phyloP scores from a whole-genome alignment of 352 stramenopile genomes.

The Globisporangium nunn region DNA sequence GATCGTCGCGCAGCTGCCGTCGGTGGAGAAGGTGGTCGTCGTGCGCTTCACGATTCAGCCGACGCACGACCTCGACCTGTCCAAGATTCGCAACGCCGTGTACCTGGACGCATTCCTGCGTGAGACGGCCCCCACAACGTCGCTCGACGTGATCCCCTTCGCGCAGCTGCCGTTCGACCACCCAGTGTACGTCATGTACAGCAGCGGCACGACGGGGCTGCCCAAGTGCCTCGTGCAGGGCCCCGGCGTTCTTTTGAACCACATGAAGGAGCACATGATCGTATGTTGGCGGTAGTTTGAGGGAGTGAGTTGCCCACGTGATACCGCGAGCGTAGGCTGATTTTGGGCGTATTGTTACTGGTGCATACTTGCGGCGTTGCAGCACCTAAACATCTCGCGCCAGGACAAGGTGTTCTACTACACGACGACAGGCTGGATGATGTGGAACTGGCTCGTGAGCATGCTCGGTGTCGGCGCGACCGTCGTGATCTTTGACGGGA shows the following conservation, averaged over 20 bases:
- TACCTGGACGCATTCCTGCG: slow-evolving; percentile 54
- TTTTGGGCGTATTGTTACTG: neutral
- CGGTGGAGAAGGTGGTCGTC: slow-evolving; percentile 52
- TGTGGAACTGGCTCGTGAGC: slow-evolving; percentile 86
- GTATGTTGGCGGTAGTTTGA: slow-evolving; percentile 18
- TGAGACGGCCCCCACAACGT: slow-evolving; percentile 13
- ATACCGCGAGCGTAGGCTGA: too few species aligned
- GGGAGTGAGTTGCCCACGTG: neutral
- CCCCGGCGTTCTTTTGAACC: slow-evolving; percentile 64
- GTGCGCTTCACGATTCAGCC: slow-evolving; percentile 53
- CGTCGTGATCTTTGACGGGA: slow-evolving; percentile 74
- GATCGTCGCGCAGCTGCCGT: slow-evolving; percentile 58
- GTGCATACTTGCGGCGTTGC: neutral
- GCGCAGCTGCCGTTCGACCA: slow-evolving; percentile 79
- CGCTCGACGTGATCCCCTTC: slow-evolving; percentile 42
- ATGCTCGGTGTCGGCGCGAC: slow-evolving; percentile 60
- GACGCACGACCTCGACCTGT: slow-evolving; percentile 53
- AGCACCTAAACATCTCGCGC: slow-evolving; percentile 62
- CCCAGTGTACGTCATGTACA: slow-evolving; percentile 87
- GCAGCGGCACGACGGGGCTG: slow-evolving; percentile 76
- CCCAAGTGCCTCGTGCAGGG: slow-evolving; percentile 86
- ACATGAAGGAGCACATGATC: slow-evolving; percentile 76
- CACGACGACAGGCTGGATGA: slow-evolving; percentile 83
- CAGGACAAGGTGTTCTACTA: slow-evolving; percentile 78
- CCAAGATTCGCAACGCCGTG: slow-evolving; percentile 38